These are phyloP conservation scores for Mrakia frigida DNA, from an alignment of 768 basidiomycete genomes.

Conservation along the genomic window DNA sequence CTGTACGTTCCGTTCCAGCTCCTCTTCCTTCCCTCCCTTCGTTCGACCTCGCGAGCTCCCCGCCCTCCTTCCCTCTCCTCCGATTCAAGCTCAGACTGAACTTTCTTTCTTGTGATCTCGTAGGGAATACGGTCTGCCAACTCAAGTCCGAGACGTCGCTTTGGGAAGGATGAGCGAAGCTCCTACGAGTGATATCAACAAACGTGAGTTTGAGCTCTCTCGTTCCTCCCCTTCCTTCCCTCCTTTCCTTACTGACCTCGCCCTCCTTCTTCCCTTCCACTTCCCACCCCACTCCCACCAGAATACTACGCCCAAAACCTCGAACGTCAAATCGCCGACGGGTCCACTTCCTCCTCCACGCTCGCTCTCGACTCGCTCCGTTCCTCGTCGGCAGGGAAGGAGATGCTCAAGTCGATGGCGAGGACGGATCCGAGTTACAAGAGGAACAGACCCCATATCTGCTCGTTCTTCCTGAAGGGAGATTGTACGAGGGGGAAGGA, in stretches of 20 bases:
- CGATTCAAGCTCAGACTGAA: not conserved
- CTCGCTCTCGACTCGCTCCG: slow-evolving; percentile 22
- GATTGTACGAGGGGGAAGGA: slow-evolving; percentile 85
- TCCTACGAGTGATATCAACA: slow-evolving; percentile 92
- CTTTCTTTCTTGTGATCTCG: not conserved
- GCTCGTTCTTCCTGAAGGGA: slow-evolving; percentile 93
- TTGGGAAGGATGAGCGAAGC: slow-evolving; percentile 74
- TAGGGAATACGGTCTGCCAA: slow-evolving; percentile 83
- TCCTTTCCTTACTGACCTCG: not conserved
- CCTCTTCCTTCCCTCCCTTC: not conserved
- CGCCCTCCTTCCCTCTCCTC: not conserved
- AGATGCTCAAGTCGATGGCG: slow-evolving; percentile 92
- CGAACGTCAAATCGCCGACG: slow-evolving; percentile 36
- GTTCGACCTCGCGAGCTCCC: not conserved
- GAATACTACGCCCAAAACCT: slow-evolving; percentile 46
- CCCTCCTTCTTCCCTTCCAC: not conserved
- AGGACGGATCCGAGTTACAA: slow-evolving; percentile 96
- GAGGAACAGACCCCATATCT: slow-evolving; percentile 86
- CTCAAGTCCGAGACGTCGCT: slow-evolving; percentile 95
- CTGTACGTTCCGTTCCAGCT: slow-evolving; percentile 48
- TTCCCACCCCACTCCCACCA: slow-evolving; percentile 22
- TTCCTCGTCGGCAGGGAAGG: slow-evolving; percentile 76
- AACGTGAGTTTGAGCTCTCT: slow-evolving; percentile 57
- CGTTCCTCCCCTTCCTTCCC: not conserved
- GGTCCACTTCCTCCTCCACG: slow-evolving; percentile 5